Conservation (phyloP, 2,329 filamentous ascomycete genomes). For the Mycosphaerella arachidis region DNA sequence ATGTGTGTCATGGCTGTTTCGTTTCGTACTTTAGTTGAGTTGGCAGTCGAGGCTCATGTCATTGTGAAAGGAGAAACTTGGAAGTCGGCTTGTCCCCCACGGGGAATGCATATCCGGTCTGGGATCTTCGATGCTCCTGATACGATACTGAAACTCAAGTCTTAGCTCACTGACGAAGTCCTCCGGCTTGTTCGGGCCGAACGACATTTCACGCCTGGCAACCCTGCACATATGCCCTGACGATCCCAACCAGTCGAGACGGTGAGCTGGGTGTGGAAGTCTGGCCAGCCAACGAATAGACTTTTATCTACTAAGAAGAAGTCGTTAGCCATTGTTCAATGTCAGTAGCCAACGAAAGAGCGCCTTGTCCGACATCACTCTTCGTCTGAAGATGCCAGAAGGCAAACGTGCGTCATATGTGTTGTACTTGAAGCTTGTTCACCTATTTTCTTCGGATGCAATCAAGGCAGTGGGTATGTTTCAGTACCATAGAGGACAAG, state of each 20-base stretch:
- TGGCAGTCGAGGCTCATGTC: neutral
- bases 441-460: too few relatives aligned
- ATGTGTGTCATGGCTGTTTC: neutral
- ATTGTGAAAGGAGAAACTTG: neutral
- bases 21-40: neutral
- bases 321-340: too few relatives aligned
- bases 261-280: too few relatives aligned
- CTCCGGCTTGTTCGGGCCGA: neutral
- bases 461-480: too few relatives aligned
- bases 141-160: neutral
- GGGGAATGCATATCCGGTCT: neutral
- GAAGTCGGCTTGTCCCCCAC: neutral
- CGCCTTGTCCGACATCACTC: too few relatives aligned
- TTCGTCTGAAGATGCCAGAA: too few relatives aligned
- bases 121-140: neutral
- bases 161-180: neutral
- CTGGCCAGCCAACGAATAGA: too few relatives aligned
- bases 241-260: neutral
- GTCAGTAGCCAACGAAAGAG: too few relatives aligned
- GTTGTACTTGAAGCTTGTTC: too few relatives aligned
- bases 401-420: too few relatives aligned
- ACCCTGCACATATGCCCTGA: neutral
- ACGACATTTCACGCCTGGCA: neutral
- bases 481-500: too few relatives aligned
- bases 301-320: too few relatives aligned